Evolutionary conservation across 1,139 yeast genomes (phyloP).

Genomic region (Zygosaccharomyces sapae): DNA sequence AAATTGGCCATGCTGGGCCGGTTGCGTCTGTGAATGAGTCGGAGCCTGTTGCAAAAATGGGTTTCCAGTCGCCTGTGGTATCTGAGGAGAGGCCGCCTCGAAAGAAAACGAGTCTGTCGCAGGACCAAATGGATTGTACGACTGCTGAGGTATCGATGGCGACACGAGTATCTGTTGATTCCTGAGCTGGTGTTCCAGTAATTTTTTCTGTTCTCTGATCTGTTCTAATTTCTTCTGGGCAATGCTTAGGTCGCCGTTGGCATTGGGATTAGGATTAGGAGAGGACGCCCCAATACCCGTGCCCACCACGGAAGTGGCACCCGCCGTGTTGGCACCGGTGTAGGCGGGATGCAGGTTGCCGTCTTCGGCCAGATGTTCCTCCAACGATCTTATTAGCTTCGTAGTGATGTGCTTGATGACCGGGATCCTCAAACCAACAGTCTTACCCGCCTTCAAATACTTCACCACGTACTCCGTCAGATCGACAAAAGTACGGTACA

Average conservation of each 20-base stretch:
- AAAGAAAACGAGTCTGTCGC: constrained; percentile 20
- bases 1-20: constrained; percentile 27
- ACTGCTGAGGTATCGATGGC: constrained; percentile 27
- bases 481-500: constrained; percentile 80
- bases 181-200: constrained; percentile 31
- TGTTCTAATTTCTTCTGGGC: constrained; percentile 30
- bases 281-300: constrained; percentile 5
- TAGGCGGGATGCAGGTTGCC: constrained; percentile 17
- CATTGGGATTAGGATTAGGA: too few relatives aligned
- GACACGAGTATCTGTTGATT: constrained; percentile 28
- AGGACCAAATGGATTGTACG: constrained; percentile 31
- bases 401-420: constrained; percentile 97
- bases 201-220: constrained; percentile 31
- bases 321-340: constrained; percentile 7
- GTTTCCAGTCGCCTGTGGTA: constrained; percentile 25
- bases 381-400: constrained; percentile 78
- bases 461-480: constrained; percentile 85
- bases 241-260: constrained; percentile 10
- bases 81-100: constrained; percentile 16
- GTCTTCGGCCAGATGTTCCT: constrained; percentile 61
- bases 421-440: constrained; percentile 88
- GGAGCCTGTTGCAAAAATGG: constrained; percentile 26
- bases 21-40: constrained; percentile 17
- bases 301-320: background rate
- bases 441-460: constrained; percentile 82